Evolutionary conservation across 495 filamentous ascomycete species (phyloP).

Genomic region (Talaromyces stipitatus): DNA sequence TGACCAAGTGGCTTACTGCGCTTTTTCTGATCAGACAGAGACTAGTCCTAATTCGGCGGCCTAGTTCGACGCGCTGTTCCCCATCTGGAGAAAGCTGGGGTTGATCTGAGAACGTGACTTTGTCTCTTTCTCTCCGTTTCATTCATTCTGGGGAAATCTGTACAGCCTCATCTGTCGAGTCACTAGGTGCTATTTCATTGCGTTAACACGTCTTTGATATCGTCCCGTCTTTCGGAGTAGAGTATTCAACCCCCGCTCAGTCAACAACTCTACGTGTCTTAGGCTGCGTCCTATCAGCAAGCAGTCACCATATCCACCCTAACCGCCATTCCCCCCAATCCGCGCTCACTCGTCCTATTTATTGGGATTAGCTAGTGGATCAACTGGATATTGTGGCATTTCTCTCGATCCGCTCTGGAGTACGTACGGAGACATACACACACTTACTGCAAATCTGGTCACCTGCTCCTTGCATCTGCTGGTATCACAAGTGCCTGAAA

Average conservation of each 20-base stretch:
- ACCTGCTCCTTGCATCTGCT: constrained; percentile 9
- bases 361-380: background rate
- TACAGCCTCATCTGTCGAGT: background rate
- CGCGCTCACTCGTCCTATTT: background rate
- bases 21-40: background rate
- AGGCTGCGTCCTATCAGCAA: background rate
- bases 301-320: background rate
- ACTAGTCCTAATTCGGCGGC: background rate
- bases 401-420: background rate
- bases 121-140: background rate
- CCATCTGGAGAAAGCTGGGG: background rate
- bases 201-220: too few relatives aligned
- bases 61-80: background rate
- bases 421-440: background rate
- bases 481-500: constrained; percentile 9
- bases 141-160: background rate
- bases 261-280: background rate
- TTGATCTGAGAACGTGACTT: background rate
- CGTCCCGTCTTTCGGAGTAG: too few relatives aligned
- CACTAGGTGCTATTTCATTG: too few relatives aligned
- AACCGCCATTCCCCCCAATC: background rate
- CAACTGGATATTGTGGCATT: constrained; percentile 1
- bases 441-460: constrained; percentile 1
- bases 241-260: too few relatives aligned
- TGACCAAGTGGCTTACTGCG: background rate